phyloP scores from a whole-genome alignment of 1,284 basidiomycete genomes.

The Cutaneotrichosporon daszewskae region DNA sequence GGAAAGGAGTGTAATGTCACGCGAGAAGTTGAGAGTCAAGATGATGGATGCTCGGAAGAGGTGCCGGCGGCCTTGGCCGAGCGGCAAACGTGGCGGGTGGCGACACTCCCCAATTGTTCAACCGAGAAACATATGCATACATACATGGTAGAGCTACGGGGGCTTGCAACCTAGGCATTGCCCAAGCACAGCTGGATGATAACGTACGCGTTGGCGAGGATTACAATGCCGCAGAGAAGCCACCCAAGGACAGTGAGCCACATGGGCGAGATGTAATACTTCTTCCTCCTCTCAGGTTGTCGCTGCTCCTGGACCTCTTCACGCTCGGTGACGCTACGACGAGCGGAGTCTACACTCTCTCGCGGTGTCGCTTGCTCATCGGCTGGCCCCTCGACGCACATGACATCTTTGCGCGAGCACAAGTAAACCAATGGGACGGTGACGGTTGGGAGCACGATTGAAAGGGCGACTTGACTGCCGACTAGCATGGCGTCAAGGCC shows the following conservation, averaged over 20 bases:
- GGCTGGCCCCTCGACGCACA: constrained; percentile 55
- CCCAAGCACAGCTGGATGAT: constrained; percentile 43
- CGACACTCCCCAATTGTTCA: too few relatives aligned
- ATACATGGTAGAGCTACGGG: too few relatives aligned
- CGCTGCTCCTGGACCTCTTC: not conserved
- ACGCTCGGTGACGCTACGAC: not conserved
- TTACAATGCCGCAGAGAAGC: constrained; percentile 58
- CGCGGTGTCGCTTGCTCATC: constrained; percentile 4
- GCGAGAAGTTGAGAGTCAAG: too few relatives aligned
- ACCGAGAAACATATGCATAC: too few relatives aligned
- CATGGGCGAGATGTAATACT: constrained; percentile 57
- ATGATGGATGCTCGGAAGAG: too few relatives aligned
- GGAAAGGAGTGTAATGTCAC: too few relatives aligned
- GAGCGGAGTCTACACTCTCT: not conserved
- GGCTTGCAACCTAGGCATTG: constrained; percentile 6
- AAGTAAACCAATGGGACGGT: constrained; percentile 71
- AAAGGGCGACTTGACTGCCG: constrained; percentile 79
- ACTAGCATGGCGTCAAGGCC: constrained; percentile 81
- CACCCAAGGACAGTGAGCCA: constrained; percentile 56
- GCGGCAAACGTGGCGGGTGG: too few relatives aligned
- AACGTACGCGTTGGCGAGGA: constrained; percentile 58
- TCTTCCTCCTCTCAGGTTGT: constrained; percentile 1
- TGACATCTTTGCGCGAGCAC: constrained; percentile 63
- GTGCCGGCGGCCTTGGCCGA: too few relatives aligned
- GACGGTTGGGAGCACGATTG: constrained; percentile 82